A percentile compares a stretch with the other conserved stretches of the same genome.
phyloP scores from a whole-genome alignment of 768 basidiomycete species.

The Boletus tomentosulus region DNA sequence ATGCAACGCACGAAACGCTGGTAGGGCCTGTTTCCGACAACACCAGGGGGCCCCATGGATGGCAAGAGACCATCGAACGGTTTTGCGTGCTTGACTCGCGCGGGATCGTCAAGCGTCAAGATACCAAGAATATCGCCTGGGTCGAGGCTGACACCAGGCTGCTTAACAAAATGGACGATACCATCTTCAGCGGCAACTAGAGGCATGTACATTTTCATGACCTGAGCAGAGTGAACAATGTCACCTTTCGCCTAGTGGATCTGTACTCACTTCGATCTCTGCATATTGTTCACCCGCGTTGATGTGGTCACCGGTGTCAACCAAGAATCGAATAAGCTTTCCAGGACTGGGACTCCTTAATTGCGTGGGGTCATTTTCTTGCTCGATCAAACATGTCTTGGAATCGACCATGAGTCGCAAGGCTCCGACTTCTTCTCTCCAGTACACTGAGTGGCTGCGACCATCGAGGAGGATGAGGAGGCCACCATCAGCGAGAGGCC shows the following conservation, averaged over 20 bases:
- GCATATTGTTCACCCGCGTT: constrained; percentile 96
- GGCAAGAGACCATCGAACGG: constrained; percentile 96
- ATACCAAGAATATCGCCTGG: constrained; percentile 98
- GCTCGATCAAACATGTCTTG: constrained; percentile 97
- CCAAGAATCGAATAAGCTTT: constrained; percentile 89
- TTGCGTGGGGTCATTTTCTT: constrained; percentile 99
- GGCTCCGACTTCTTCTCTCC: constrained; percentile 96
- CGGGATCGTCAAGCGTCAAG: constrained; percentile 91
- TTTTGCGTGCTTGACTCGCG: constrained; percentile 96
- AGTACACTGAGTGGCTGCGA: constrained; percentile 95
- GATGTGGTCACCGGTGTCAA: constrained; percentile 97
- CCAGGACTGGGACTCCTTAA: constrained; percentile 94
- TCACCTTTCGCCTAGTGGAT: not conserved
- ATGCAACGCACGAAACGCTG: constrained; percentile 77
- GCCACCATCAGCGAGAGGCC: constrained; percentile 92
- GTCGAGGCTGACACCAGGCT: constrained; percentile 94
- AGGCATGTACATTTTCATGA: constrained; percentile 99
- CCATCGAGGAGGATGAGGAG: constrained; percentile 88
- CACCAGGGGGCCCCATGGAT: constrained; percentile 77
- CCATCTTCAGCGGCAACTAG: constrained; percentile 93
- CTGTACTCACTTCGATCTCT: constrained; percentile 79
- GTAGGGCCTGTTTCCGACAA: constrained; percentile 85
- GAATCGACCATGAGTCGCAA: constrained; percentile 90
- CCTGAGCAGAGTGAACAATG: constrained; percentile 37
- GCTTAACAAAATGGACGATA: constrained; percentile 92